Base-by-base conservation (phyloP, 1,284 basidiomycete genomes). In the Pyrrhoderma noxium region DNA sequence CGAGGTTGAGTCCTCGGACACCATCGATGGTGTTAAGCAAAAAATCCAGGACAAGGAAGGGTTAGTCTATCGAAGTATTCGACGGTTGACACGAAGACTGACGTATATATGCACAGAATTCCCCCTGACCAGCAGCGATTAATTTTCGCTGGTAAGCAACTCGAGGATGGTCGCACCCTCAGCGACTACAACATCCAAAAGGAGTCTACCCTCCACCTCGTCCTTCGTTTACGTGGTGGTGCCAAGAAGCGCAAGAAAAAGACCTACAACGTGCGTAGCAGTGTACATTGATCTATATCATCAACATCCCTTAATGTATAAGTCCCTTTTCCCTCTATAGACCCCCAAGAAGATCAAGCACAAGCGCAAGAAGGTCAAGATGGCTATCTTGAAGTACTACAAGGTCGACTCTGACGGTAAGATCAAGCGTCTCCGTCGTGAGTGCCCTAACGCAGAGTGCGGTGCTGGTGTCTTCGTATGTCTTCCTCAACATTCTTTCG, bases 331-430 rank as follows among this genome's bases (percentile, higher is more conserved):
- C 41, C 41, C 37, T n/a, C 36, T 61, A 41, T 63, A 93, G 90
- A 95, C 93, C 68, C 95, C 95, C 73, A 99, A 99, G 86, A 98
- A 98, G 81, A 85, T 97, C 82, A 98, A 98, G 86, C 94, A 98
- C 81, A 97, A 98, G 86, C 87, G 89, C 72, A 95, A 95, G 82
- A 96, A 97, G 82, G 93, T 97, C 79, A 99, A 95, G 77, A 93
- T 96, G 94, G 77, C 93, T 65, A 94, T 97, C 76, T 79, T 99
- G 70, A 97, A 98, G 76, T 98, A 96, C 82, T 98, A 98, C 80
- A 96, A 94, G 77, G 94, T 99, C 65, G 94, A 97, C 74, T 93
- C 91, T 53, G 94, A 98, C 66, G 96, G 95, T 71, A 96, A 96
- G 79, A 94, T 99, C 80, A 95, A 97, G 82, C 93, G 95, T 69